Evolutionary conservation across 495 filamentous ascomycete species (phyloP), one percentile per base, ranked within the genome.

Genomic region (Haplographium delicatum): DNA sequence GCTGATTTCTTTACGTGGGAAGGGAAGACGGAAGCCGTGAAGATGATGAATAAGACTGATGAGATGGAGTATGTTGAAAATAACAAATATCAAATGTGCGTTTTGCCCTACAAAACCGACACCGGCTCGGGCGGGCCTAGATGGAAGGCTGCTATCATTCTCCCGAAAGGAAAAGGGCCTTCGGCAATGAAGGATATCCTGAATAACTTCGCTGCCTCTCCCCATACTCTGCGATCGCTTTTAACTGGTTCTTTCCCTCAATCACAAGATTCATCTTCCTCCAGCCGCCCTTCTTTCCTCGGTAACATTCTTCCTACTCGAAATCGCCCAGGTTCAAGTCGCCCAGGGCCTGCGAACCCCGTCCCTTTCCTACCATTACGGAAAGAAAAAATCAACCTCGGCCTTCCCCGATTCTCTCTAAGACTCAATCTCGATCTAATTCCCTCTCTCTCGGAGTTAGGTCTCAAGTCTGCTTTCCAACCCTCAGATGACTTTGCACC

Each of bases 121-220:
- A 19, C 20, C 1, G 22, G 10, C 33, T 35, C n/a, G 10, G 44
- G 44, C 9, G n/a, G n/a, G n/a, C 44, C 44, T 6, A 4, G 26
- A 13, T 47, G 44, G 44, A 47, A 47, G 16, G 44, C 44, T 37
- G 44, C 44, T 24, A 23, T 47, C 15, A 47, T 47, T 22, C 27
- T 47, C 3, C 44, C 44, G n/a, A 47, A 34, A 34, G 26, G n/a
- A 1, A 4, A 30, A 2, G 30, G 44, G 10, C 2, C 15, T n/a
- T n/a, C 13, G 5, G 44, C 44, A 11, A 47, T 47, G 31, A 8
- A 20, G 1, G 44, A 37, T 5, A 22, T 37, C 15, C 4, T 47
- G n/a, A 15, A 1, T 7, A 18, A 10, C 2, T 47, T 47, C 20
- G 16, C 43, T 6, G 15, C 19, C 2, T 3, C n/a, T 22, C 19